phyloP scores from a whole-genome alignment of 352 stramenopile species.

The Phytopythium mirpurense region DNA sequence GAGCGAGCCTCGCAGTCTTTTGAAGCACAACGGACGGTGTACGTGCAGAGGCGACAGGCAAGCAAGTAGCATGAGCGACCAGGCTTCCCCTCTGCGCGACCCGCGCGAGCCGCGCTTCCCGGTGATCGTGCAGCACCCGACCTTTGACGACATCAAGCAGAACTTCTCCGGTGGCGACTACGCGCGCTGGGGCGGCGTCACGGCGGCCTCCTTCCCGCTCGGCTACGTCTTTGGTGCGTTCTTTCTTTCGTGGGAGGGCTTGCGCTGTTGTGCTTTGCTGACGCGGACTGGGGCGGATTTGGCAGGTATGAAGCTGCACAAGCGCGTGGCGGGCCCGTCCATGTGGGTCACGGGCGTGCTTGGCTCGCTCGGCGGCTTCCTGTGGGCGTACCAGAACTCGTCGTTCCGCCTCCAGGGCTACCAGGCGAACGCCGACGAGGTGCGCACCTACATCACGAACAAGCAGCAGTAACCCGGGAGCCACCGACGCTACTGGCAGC shows the following conservation, averaged over 20 bases:
- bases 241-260: not conserved
- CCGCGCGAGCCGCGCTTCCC: conserved; percentile 61
- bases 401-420: conserved; percentile 76
- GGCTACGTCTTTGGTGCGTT: conserved; percentile 75
- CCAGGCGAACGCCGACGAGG: conserved; percentile 50
- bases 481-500: not conserved
- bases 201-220: conserved; percentile 58
- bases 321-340: conserved; percentile 51
- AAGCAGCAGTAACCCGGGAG: conserved; percentile 15
- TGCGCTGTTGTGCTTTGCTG: not conserved
- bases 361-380: conserved; percentile 66
- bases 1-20: too few species aligned
- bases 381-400: conserved; percentile 82
- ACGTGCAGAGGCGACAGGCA: conserved; percentile 8
- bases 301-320: conserved; percentile 55
- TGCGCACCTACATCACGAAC: conserved; percentile 58
- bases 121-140: conserved; percentile 77
- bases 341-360: conserved; percentile 75
- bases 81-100: conserved; percentile 30
- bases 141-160: conserved; percentile 56
- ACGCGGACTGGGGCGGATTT: not conserved
- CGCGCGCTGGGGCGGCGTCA: conserved; percentile 48
- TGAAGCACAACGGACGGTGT: too few species aligned
- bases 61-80: conserved; percentile 46
- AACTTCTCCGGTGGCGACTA: conserved; percentile 74